Evolutionary conservation across 2,329 filamentous ascomycete genomes (phyloP), one percentile per base, ranked within the genome.

Genomic region (Fusarium lateritium): DNA sequence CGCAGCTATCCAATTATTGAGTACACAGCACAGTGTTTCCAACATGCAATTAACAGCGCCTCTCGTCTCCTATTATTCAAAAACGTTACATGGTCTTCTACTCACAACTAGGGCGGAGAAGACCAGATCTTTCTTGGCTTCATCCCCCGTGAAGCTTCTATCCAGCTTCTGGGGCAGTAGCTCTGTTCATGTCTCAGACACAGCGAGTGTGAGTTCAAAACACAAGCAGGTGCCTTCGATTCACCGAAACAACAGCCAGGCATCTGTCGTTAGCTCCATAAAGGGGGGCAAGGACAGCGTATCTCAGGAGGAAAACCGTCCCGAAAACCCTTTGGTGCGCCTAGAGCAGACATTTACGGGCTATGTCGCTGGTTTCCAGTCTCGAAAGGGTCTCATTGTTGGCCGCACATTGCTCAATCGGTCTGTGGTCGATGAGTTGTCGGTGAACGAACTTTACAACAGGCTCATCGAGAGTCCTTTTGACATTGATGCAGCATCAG

Each of bases 401-500:
- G 94, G 92, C 19, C 90, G 91, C 33, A 89, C 89, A 26, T 83
- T 98, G 33, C 87, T 94, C 50, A 91, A 89, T 69, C 87, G 94
- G 49, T 82, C 82, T 61, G 83, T 85, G 28, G 92, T 91, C 3
- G 93, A 97, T 75, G 92, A 94, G 74, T 85, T 95, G 8, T 84
- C 88, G 2, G 92, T 97, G 70, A 97, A 97, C 74, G 94, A 97
- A 72, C 83, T 98, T 3, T 98, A 97, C 80, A 97, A 97, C 76
- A 88, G 90, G 34, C 85, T 98, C 15, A 89, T 97, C 19, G 94
- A 97, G 77, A 92, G 92, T 68, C 93, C 94, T 0, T 91, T 89
- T 53, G 94, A 93, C 74, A 86, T 92, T 67, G 92, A 97, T 54
- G 84, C 90, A 11, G 89, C 92, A 3, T 86, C 89, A 0, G 94